phyloP scores from a whole-genome alignment of 306 rosid species.

The Acacia confusa region DNA sequence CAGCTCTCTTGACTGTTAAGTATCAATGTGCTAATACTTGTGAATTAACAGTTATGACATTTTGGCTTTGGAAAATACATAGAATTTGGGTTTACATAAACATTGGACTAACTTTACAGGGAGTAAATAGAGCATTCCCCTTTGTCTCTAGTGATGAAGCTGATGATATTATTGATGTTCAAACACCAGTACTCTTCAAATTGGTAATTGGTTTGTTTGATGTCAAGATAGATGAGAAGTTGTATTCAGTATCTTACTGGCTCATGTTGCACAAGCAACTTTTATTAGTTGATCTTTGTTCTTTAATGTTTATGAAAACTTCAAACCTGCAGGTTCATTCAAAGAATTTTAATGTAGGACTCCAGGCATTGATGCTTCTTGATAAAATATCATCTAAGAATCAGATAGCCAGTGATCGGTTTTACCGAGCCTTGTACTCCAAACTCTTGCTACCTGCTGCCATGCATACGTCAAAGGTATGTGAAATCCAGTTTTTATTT shows the following conservation, averaged over 20 bases:
- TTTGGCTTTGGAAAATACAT: not conserved
- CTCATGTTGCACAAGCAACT: constrained; percentile 3
- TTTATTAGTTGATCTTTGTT: constrained; percentile 13
- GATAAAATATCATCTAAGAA: constrained; percentile 94
- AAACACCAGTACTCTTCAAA: constrained; percentile 90
- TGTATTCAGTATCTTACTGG: not conserved
- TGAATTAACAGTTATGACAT: constrained; percentile 7
- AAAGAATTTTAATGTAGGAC: constrained; percentile 83
- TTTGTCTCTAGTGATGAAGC: constrained; percentile 82
- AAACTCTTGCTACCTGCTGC: constrained; percentile 89
- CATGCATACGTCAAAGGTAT: constrained; percentile 88
- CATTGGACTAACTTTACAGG: constrained; percentile 47
- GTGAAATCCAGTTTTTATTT: constrained; percentile 5
- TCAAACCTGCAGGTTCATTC: constrained; percentile 81
- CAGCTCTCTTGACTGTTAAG: constrained; percentile 83
- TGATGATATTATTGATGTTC: constrained; percentile 86
- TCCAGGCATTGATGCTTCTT: constrained; percentile 95
- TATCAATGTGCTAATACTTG: not conserved
- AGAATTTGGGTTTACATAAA: not conserved
- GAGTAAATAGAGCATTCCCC: constrained; percentile 96
- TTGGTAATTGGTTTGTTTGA: constrained; percentile 56
- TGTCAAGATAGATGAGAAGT: not conserved
- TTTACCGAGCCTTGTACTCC: constrained; percentile 87
- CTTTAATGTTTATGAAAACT: constrained; percentile 24
- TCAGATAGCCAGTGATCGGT: constrained; percentile 85